Percentiles rank a stretch among this genome's conserved stretches.
Conservation (phyloP, 2,329 filamentous ascomycete species). For the Colletotrichum tropicicola region DNA sequence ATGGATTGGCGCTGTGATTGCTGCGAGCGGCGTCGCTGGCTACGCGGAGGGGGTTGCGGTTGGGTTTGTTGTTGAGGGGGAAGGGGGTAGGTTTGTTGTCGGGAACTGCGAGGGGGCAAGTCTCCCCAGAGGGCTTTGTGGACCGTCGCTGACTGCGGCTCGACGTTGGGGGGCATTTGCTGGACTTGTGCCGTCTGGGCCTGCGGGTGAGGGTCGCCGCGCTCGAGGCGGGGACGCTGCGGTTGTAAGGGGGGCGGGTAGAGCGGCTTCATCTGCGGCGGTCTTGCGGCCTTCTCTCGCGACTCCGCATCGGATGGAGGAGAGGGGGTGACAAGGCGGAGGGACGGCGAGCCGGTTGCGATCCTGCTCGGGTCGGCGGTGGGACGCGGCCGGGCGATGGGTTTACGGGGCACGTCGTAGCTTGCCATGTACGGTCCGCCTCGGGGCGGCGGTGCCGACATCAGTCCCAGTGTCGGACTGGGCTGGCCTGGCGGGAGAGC, state of each 20-base stretch:
- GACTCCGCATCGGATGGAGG: constrained; percentile 28
- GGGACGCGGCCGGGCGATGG: constrained; percentile 10
- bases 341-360: constrained; percentile 40
- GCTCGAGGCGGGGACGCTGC: constrained; percentile 17
- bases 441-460: constrained; percentile 30
- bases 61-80: constrained; percentile 30
- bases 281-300: background rate
- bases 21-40: constrained; percentile 6
- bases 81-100: constrained; percentile 29
- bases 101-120: background rate
- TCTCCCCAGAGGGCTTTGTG: constrained; percentile 25
- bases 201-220: constrained; percentile 14
- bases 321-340: constrained; percentile 48
- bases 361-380: constrained; percentile 11
- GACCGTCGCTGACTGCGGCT: constrained; percentile 20
- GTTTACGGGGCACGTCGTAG: constrained; percentile 25
- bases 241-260: constrained; percentile 24
- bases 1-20: constrained; percentile 30
- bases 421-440: constrained; percentile 29
- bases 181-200: constrained; percentile 15
- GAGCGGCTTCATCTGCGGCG: constrained; percentile 25
- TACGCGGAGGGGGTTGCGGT: background rate
- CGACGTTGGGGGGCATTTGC: constrained; percentile 5
- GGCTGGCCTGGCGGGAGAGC: constrained; percentile 49
- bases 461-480: constrained; percentile 51